Evolutionary conservation across 805 yeast species (phyloP), one percentile per base, ranked within the genome.

Genomic region (Ogataea kodamae): DNA sequence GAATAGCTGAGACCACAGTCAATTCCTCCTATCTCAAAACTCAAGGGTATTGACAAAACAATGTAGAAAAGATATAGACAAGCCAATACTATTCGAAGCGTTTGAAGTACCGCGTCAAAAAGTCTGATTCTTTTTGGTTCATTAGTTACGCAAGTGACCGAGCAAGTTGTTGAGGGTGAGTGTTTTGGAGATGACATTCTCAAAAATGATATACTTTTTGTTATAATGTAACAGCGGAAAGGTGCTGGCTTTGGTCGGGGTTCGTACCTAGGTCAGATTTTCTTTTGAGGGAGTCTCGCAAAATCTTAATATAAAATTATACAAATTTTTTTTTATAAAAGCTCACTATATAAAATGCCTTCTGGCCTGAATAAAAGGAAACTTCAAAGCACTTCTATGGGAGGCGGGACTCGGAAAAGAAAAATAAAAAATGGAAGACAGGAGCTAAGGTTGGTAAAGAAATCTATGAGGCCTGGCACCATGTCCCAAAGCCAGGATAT

Each of bases 1-100:
- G 90, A 78, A 57, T 78, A 92, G 12, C 94, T 77, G 40, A 92
- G 64, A 1, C 98, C 98, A 60, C 97, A 90, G 36, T 76, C 70
- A 12, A 80, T 71, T 1, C 97, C 97, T 7, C 97, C 97, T 22
- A 87, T 81, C 52, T 90, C 96, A 60, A 92, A 92, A 15, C 97
- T 83, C 42, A 92, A 70, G 4, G 97, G 97, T 5, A 92, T 82
- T 3, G 96, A 82, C 18, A 89, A 66, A 18, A 88, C 72, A 9
- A 86, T 77, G 31, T 85, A 72, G 5, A 73, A 56, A 34, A 87
- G 64, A 51, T 88, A 87, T 18, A 82, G 58, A 1, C 75, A 60
- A 0, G 84, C 75, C 39, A 77, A 62, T 10, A 71, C 22, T 15
- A 64, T 59, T 32, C 72, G 50, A 14, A 65, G 30, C 2, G 35